phyloP scores from a whole-genome alignment of 805 yeast species.

The Teunomyces aglyptinius region DNA sequence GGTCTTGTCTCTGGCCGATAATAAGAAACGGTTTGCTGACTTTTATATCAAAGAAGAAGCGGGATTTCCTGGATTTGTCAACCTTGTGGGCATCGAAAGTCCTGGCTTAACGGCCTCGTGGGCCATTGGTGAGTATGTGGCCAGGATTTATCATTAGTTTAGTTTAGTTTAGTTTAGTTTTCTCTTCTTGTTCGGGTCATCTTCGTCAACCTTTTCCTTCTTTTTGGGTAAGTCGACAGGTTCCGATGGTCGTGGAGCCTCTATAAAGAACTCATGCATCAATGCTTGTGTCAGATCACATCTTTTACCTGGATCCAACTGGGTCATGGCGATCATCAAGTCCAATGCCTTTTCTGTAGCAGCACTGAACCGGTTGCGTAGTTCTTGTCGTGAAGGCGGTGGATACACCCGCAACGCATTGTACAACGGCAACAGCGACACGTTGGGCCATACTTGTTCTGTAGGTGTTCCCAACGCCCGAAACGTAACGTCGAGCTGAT shows the following conservation, averaged over 20 bases:
- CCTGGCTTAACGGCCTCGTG: slow-evolving; percentile 84
- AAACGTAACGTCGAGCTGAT: slow-evolving; percentile 91
- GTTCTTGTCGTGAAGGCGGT: slow-evolving; percentile 75
- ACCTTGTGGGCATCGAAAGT: slow-evolving; percentile 80
- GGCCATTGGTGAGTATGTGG: slow-evolving; percentile 79
- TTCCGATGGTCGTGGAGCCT: slow-evolving; percentile 70
- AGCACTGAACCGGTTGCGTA: slow-evolving; percentile 81
- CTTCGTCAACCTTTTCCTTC: slow-evolving; percentile 17
- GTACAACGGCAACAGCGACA: slow-evolving; percentile 73
- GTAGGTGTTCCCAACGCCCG: slow-evolving; percentile 96
- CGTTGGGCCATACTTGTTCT: slow-evolving; percentile 88
- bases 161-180: slow-evolving; percentile 12
- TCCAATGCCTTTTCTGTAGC: slow-evolving; percentile 85
- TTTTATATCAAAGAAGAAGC: slow-evolving; percentile 69
- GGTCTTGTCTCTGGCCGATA: slow-evolving; percentile 44
- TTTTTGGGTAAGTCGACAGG: slow-evolving; percentile 62
- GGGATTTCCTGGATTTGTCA: slow-evolving; percentile 75
- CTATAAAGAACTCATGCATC: slow-evolving; percentile 64
- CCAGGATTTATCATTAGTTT: slow-evolving; percentile 24
- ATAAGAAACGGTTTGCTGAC: slow-evolving; percentile 54
- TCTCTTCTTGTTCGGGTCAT: slow-evolving; percentile 15
- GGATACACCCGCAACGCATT: slow-evolving; percentile 75
- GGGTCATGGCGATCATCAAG: slow-evolving; percentile 67
- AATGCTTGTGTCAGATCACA: slow-evolving; percentile 64
- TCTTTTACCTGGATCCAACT: slow-evolving; percentile 75